phyloP scores from a whole-genome alignment of 805 yeast species.

The Wickerhamiella domercqiae region DNA sequence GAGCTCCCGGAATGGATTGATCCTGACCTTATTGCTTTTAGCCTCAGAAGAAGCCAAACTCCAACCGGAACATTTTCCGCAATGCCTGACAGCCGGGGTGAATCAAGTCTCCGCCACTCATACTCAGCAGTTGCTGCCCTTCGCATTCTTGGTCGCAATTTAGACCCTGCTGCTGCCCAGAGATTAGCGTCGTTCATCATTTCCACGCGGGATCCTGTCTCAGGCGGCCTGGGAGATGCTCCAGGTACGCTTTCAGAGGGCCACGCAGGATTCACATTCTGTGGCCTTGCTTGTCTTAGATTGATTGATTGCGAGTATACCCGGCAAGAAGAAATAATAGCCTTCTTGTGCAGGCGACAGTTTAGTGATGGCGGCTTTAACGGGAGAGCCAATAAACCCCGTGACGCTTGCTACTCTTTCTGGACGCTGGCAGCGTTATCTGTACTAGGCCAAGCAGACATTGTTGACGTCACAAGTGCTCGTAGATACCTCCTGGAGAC shows the following conservation, averaged over 20 bases:
- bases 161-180: constrained; percentile 5
- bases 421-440: constrained; percentile 56
- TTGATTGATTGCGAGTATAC: constrained; percentile 22
- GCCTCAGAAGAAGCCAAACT: neutral
- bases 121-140: constrained; percentile 54
- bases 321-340: neutral
- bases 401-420: constrained; percentile 79
- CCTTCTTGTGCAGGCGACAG: constrained; percentile 12
- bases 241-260: constrained; percentile 34
- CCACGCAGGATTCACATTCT: constrained; percentile 78
- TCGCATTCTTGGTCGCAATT: constrained; percentile 5
- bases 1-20: neutral
- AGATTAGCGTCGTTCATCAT: constrained; percentile 19
- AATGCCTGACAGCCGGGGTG: constrained; percentile 27
- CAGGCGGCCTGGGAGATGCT: constrained; percentile 59
- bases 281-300: constrained; percentile 53
- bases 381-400: constrained; percentile 71
- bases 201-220: constrained; percentile 27
- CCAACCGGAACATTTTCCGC: neutral
- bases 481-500: constrained; percentile 32
- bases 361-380: constrained; percentile 53
- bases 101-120: constrained; percentile 55
- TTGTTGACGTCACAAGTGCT: constrained; percentile 27
- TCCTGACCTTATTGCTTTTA: neutral
- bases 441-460: constrained; percentile 25